Percentiles rank a stretch among this genome's conserved stretches.
Evolutionary conservation across 192 early-diverging fungal species (phyloP).

Genomic region (Coemansia sp.): DNA sequence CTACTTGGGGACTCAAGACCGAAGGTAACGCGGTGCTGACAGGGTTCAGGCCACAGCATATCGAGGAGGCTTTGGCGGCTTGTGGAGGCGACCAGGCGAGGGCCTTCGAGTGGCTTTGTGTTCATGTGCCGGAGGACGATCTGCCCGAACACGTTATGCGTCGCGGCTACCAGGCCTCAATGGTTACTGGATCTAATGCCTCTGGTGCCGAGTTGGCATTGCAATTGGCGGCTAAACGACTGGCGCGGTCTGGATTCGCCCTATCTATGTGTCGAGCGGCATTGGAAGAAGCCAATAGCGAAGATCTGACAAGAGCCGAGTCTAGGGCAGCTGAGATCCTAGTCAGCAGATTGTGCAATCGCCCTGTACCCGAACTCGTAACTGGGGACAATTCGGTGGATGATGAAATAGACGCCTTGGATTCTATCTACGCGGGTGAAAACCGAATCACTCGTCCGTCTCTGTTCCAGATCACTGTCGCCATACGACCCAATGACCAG

Average conservation of each 20-base stretch:
- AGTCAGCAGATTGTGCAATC: constrained; percentile 15
- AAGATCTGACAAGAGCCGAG: constrained; percentile 6
- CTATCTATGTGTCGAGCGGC: background rate
- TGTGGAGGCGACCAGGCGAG: constrained; percentile 44
- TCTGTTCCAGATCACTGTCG: constrained; percentile 16
- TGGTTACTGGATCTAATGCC: constrained; percentile 3
- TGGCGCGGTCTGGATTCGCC: constrained; percentile 38
- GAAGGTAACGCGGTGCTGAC: background rate
- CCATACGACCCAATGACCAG: constrained; percentile 7
- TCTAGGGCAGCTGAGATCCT: constrained; percentile 15
- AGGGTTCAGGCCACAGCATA: constrained; percentile 76
- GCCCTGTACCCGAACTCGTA: background rate
- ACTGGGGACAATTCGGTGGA: constrained; percentile 1
- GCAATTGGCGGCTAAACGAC: constrained; percentile 18
- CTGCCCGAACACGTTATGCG: constrained; percentile 40
- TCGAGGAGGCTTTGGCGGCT: constrained; percentile 71
- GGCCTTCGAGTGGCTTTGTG: constrained; percentile 84
- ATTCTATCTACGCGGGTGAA: constrained; percentile 37
- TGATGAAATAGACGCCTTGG: constrained; percentile 33
- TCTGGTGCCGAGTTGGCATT: background rate
- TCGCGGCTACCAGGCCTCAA: constrained; percentile 21
- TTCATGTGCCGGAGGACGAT: constrained; percentile 91
- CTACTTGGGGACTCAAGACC: constrained; percentile 20
- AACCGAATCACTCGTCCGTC: background rate
- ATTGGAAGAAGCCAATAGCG: background rate